Evolutionary conservation across 225 moss, liverwort and hornwort species (phyloP).

Genomic region (Bryum argenteum): DNA sequence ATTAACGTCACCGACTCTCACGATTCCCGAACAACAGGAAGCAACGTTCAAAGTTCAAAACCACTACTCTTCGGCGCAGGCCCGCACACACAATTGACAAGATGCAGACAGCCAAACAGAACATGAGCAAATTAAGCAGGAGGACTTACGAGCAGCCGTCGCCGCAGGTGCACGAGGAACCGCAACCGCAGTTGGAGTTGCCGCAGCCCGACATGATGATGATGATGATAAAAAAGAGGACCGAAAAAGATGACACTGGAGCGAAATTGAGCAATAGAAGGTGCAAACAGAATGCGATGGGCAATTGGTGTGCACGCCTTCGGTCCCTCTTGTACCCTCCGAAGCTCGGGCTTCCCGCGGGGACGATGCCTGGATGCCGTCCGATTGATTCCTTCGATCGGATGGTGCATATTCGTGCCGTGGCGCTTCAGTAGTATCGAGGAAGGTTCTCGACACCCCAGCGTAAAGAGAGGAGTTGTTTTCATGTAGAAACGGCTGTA

Average conservation of each 20-base stretch:
- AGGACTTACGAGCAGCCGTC: constrained; percentile 32
- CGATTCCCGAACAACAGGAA: too few relatives aligned
- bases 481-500: too few relatives aligned
- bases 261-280: not conserved
- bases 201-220: constrained; percentile 50
- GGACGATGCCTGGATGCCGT: constrained; percentile 23
- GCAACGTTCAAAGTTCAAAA: too few relatives aligned
- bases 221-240: not conserved
- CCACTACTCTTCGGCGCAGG: too few relatives aligned
- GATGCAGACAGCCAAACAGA: too few relatives aligned
- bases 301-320: not conserved
- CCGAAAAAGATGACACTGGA: too few relatives aligned
- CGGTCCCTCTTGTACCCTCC: not conserved
- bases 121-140: too few relatives aligned
- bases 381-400: constrained; percentile 11
- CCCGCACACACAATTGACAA: too few relatives aligned
- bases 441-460: not conserved
- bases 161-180: constrained; percentile 42
- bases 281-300: not conserved
- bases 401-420: not conserved
- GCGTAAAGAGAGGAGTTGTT: not conserved
- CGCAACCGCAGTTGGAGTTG: constrained; percentile 39
- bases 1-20: too few relatives aligned
- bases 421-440: not conserved
- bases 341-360: not conserved